These are phyloP conservation scores for Bromus sterilis DNA, from an alignment of 176 grass and related monocot species.

Conservation along the genomic window DNA sequence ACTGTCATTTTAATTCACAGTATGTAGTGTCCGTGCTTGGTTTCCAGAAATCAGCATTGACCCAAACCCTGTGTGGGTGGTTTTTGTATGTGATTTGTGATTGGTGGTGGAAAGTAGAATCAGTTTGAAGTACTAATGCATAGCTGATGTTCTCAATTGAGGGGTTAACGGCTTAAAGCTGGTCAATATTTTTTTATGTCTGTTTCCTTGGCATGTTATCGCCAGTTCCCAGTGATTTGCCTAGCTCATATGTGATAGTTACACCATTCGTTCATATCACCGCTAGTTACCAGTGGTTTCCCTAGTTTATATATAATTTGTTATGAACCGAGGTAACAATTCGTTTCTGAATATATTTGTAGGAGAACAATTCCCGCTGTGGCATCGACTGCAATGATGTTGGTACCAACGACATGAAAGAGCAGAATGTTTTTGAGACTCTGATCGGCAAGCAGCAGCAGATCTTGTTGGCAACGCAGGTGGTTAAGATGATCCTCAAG, in stretches of 20 bases:
- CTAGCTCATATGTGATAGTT: neutral
- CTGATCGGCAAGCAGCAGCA: slow-evolving; percentile 91
- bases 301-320: neutral
- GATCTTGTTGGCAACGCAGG: slow-evolving; percentile 71
- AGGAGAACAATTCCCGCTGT: slow-evolving; percentile 66
- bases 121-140: neutral
- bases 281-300: neutral
- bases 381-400: slow-evolving; percentile 93
- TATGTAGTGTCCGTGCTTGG: neutral
- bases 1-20: neutral
- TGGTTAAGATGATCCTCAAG: slow-evolving; percentile 96
- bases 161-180: too few relatives aligned
- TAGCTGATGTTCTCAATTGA: neutral
- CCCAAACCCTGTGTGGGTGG: too few relatives aligned
- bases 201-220: neutral
- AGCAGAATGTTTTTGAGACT: slow-evolving; percentile 78
- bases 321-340: neutral
- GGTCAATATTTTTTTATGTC: too few relatives aligned
- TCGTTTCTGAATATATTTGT: slow-evolving; percentile 20
- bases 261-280: too few relatives aligned
- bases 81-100: neutral
- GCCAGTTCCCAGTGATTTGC: neutral
- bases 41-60: neutral
- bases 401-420: slow-evolving; percentile 71
- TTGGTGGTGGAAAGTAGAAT: too few relatives aligned